phyloP scores from a whole-genome alignment of 2,329 filamentous ascomycete genomes.

The Cladophialophora yegresii region DNA sequence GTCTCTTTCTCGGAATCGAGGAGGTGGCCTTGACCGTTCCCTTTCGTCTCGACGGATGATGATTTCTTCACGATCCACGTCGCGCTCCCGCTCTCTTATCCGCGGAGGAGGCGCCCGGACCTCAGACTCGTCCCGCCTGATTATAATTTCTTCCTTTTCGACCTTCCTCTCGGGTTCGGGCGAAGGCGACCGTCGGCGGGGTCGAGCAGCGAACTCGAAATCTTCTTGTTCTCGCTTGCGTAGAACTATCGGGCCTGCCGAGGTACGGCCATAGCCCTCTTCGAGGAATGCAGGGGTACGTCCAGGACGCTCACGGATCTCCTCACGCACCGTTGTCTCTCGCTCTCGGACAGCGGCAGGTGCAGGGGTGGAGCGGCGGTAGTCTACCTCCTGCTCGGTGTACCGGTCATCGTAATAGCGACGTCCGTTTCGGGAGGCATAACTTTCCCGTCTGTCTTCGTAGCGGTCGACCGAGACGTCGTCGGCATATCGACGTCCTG shows the following conservation, averaged over 20 bases:
- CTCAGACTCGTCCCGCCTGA: slow-evolving; percentile 23
- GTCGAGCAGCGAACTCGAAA: slow-evolving; percentile 37
- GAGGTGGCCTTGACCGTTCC: slow-evolving; percentile 16
- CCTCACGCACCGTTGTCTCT: slow-evolving; percentile 37
- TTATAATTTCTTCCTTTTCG: slow-evolving; percentile 42
- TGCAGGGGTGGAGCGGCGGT: slow-evolving; percentile 49
- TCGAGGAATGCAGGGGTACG: slow-evolving; percentile 41
- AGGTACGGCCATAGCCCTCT: slow-evolving; percentile 41
- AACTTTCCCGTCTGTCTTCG: slow-evolving; percentile 50
- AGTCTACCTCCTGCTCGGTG: slow-evolving; percentile 52
- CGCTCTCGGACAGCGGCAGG: slow-evolving; percentile 46
- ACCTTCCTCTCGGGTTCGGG: slow-evolving; percentile 36
- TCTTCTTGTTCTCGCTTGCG: slow-evolving; percentile 40
- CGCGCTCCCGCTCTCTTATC: slow-evolving; percentile 32
- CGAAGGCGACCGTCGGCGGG: slow-evolving; percentile 35
- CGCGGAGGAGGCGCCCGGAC: slow-evolving; percentile 28
- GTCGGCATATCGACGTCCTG: slow-evolving; percentile 48
- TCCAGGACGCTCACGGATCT: slow-evolving; percentile 30
- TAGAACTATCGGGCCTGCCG: slow-evolving; percentile 40
- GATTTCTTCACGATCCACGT: slow-evolving; percentile 40
- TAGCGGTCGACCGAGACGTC: slow-evolving; percentile 48
- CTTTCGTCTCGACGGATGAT: slow-evolving; percentile 42
- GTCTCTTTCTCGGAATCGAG: slow-evolving; percentile 32
- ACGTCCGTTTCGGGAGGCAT: slow-evolving; percentile 47
- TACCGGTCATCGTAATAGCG: slow-evolving; percentile 52